Conservation (phyloP, 306 rosid genomes). For the Pyrus communis region DNA sequence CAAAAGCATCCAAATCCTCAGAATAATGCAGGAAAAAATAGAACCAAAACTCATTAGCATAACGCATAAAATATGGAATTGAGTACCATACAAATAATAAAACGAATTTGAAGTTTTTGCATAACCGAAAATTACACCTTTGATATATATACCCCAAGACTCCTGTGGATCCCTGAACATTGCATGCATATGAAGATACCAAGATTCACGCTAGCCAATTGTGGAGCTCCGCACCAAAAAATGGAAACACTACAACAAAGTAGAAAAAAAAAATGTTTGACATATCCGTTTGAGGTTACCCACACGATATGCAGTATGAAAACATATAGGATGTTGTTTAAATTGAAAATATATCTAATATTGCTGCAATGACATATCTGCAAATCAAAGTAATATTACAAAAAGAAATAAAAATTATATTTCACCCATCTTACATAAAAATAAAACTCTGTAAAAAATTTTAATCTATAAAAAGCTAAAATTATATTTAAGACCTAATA, state of each 20-base stretch:
- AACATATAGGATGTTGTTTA: too few species aligned
- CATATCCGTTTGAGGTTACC: too few species aligned
- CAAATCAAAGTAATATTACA: too few species aligned
- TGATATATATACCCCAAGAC: slow-evolving; percentile 85
- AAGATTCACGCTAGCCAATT: slow-evolving; percentile 92
- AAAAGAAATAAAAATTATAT: too few species aligned
- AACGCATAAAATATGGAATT: not conserved
- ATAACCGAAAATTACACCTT: slow-evolving; percentile 33
- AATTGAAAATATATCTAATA: too few species aligned
- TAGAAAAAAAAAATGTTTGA: too few species aligned
- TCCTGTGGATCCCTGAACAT: slow-evolving; percentile 88
- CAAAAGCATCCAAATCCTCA: slow-evolving; percentile 9
- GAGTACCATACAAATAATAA: not conserved
- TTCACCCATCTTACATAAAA: too few species aligned
- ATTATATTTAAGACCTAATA: too few species aligned
- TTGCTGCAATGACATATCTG: too few species aligned
- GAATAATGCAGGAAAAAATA: not conserved
- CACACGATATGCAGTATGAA: too few species aligned
- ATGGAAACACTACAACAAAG: not conserved
- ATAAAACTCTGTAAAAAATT: too few species aligned
- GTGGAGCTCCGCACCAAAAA: slow-evolving; percentile 59
- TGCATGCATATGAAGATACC: slow-evolving; percentile 95
- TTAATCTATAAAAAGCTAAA: too few species aligned
- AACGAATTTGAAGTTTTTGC: not conserved
- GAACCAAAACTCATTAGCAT: not conserved